Evolutionary conservation across 768 basidiomycete species (phyloP).

Genomic region (Boletus pseudopeckii): DNA sequence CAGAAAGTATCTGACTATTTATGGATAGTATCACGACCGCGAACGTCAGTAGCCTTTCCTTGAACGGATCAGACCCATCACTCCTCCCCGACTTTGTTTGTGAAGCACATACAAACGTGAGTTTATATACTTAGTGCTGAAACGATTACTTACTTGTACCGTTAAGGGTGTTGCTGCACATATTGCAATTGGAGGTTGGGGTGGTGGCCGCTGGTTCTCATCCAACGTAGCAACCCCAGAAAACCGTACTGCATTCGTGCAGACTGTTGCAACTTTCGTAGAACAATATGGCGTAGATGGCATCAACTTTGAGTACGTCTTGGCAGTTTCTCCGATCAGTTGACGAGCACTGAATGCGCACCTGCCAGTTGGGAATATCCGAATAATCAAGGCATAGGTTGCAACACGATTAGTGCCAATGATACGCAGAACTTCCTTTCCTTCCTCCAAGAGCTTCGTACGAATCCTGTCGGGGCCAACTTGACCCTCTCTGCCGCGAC

Average conservation of each 20-base stretch:
- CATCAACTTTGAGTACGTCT: conserved; percentile 37
- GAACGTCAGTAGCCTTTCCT: conserved; percentile 29
- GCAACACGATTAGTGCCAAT: conserved; percentile 52
- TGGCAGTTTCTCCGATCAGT: not conserved
- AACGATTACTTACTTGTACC: not conserved
- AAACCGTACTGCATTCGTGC: conserved; percentile 63
- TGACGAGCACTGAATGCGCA: not conserved
- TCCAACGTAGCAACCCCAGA: conserved; percentile 50
- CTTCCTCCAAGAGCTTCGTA: conserved; percentile 70
- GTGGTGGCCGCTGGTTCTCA: conserved; percentile 61
- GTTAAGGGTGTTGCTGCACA: conserved; percentile 52
- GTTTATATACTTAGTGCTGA: conserved; percentile 1
- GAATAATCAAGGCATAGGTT: conserved; percentile 57
- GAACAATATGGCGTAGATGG: conserved; percentile 53
- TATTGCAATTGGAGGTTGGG: conserved; percentile 70
- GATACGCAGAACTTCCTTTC: conserved; percentile 77
- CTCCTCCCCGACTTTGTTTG: conserved; percentile 57
- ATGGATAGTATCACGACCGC: conserved; percentile 33
- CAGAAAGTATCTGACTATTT: not conserved
- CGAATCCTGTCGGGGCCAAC: conserved; percentile 44
- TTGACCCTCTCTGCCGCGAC: conserved; percentile 69
- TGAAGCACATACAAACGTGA: conserved; percentile 36
- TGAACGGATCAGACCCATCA: conserved; percentile 43
- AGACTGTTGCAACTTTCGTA: conserved; percentile 50
- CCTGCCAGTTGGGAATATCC: conserved; percentile 84